Evolutionary conservation across 1,139 yeast genomes (phyloP), one percentile per base, ranked within the genome.

Genomic region (Pichia sp.): DNA sequence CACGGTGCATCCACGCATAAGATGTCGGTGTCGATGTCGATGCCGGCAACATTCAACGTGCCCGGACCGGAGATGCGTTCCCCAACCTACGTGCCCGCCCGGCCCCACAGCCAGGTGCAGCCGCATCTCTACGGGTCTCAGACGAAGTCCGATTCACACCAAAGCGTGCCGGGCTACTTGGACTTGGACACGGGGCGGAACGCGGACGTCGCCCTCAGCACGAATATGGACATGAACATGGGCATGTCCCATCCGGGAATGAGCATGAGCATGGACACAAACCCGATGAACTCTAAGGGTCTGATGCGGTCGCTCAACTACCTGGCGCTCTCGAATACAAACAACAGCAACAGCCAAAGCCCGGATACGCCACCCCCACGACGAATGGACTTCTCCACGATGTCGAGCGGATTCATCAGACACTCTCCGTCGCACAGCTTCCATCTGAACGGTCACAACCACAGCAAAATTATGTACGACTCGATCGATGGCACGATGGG

Each of bases 341-440:
- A 3, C 7, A 23, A 44, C 32, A 19, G 13, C 30, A 19, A 30
- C 16, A 29, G 23, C n/a, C 23, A 29, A 13, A 30, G 23, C 30
- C 15, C 31, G 16, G 19, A 29, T 10, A 26, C 29, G n/a, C 31
- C n/a, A 13, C 16, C 50, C 29, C 19, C 29, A 30, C 30, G 13
- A 13, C 36, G 30, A 36, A 7, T 29, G 8, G 47, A 45, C 19
- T 45, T 34, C 15, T 23, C 45, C 6, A 32, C 49, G 13, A 54
- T 54, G 54, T 31, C 55, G 5, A 45, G 47, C 30, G 54, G 57
- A 26, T 54, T 54, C 32, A 36, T 54, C 13, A 49, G 46, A 36
- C 15, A 11, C 10, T 11, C 32, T 10, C 47, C 53, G 5, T n/a
- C 42, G 15, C 11, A 8, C 41, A 30, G 32, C 34, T 16, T 6